These are phyloP conservation scores for Moricandia arvensis DNA, from an alignment of 345 rosid species.

Conservation along the genomic window DNA sequence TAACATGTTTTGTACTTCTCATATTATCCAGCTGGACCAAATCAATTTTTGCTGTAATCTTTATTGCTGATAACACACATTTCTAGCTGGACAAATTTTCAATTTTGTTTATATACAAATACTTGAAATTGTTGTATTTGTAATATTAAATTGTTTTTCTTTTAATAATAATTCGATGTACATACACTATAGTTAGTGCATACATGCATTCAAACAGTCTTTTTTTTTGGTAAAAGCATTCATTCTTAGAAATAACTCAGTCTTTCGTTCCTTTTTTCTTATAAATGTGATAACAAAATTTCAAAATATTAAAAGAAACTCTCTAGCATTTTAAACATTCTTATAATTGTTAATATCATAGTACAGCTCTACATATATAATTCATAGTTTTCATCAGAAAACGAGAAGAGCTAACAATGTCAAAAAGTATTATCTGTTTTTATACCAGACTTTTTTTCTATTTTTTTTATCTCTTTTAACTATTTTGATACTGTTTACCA, in stretches of 20 bases:
- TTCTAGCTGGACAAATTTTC: background rate
- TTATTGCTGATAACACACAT: background rate
- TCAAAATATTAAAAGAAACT: background rate
- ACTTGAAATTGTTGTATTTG: background rate
- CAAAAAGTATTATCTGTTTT: background rate
- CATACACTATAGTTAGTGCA: background rate
- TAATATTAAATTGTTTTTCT: no score
- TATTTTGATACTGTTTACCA: background rate
- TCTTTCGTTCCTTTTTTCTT: background rate
- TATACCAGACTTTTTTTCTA: background rate
- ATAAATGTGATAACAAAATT: background rate
- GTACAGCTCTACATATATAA: background rate
- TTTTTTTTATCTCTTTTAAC: background rate
- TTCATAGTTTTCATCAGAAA: background rate
- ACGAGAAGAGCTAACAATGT: background rate
- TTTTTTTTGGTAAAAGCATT: no score
- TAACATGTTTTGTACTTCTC: background rate
- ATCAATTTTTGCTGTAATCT: background rate
- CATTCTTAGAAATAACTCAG: no score
- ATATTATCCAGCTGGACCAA: background rate
- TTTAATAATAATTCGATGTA: background rate
- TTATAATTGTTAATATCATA: background rate
- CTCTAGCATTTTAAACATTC: background rate
- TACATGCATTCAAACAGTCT: no score
- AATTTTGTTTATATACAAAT: background rate